Evolutionary conservation across 305 asterid species (phyloP).

Genomic region (Ilex paraguariensis): DNA sequence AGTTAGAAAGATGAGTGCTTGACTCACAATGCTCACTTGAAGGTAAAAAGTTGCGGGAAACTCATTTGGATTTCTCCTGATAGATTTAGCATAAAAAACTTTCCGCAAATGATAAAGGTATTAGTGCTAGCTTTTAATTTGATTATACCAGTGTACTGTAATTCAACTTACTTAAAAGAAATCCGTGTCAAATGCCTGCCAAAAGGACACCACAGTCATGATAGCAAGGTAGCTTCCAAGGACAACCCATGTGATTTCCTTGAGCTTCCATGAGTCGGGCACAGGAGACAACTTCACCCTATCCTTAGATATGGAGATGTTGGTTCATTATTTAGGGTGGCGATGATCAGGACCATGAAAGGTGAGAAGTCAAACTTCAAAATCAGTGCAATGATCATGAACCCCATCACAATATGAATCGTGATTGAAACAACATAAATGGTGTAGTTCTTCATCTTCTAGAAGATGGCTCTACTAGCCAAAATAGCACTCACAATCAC

Average conservation of each 20-base stretch:
- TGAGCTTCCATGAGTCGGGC: not conserved
- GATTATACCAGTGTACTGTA: no score
- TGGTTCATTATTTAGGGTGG: not conserved
- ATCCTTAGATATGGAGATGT: not conserved
- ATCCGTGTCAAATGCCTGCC: not conserved
- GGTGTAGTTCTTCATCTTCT: no score
- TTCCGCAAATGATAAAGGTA: not conserved
- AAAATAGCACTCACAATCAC: no score
- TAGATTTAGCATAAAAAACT: no score
- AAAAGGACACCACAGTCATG: not conserved
- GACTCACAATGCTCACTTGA: not conserved
- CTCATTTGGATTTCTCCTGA: not conserved
- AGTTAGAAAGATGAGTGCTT: not conserved
- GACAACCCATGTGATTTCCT: not conserved
- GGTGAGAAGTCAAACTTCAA: not conserved
- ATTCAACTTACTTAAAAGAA: not conserved
- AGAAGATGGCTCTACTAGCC: no score
- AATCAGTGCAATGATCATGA: not conserved
- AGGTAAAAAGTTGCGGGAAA: not conserved
- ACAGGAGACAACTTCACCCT: not conserved
- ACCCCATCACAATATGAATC: no score
- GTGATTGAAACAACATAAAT: no score
- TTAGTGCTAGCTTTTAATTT: no score
- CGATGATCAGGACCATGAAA: conserved; percentile 9
- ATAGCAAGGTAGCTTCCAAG: not conserved